Conservation (phyloP, 257 asterid species). For the Galeopsis tetrahit region DNA sequence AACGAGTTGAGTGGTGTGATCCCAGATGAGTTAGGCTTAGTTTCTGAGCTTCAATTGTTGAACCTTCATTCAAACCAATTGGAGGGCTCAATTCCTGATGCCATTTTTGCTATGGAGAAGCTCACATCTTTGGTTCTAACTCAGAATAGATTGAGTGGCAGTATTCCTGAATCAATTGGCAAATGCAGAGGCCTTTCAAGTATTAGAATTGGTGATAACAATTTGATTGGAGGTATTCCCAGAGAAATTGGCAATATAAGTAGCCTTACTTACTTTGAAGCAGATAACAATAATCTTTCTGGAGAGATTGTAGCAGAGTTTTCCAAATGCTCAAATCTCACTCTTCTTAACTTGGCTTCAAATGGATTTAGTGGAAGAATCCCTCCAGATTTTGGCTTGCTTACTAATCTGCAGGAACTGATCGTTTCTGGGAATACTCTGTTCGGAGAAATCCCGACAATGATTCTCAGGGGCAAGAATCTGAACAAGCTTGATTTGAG, state of each 20-base stretch:
- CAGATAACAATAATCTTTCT: conserved; percentile 73
- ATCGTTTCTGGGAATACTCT: conserved; percentile 75
- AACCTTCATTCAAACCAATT: conserved; percentile 88
- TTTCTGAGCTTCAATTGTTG: conserved; percentile 62
- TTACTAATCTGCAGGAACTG: conserved; percentile 78
- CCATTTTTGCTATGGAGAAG: conserved; percentile 70
- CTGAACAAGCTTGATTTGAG: conserved; percentile 89
- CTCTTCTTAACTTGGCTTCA: conserved; percentile 89
- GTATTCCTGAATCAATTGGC: conserved; percentile 66
- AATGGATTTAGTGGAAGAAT: conserved; percentile 75
- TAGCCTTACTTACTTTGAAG: conserved; percentile 94
- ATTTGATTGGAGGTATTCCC: conserved; percentile 71
- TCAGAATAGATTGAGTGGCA: conserved; percentile 70
- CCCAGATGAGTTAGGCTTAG: conserved; percentile 67
- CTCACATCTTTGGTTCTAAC: conserved; percentile 78
- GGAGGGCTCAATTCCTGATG: conserved; percentile 78
- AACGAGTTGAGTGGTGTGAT: conserved; percentile 72
- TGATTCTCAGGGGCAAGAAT: conserved; percentile 69
- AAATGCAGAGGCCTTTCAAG: conserved; percentile 69
- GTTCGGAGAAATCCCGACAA: conserved; percentile 74
- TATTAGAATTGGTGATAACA: conserved; percentile 76
- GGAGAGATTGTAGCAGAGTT: conserved; percentile 85
- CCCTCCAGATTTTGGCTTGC: conserved; percentile 74
- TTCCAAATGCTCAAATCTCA: conserved; percentile 76
- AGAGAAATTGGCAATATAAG: conserved; percentile 76